Base-by-base conservation (phyloP, 1,284 basidiomycete species). In the Boletus smithii region DNA sequence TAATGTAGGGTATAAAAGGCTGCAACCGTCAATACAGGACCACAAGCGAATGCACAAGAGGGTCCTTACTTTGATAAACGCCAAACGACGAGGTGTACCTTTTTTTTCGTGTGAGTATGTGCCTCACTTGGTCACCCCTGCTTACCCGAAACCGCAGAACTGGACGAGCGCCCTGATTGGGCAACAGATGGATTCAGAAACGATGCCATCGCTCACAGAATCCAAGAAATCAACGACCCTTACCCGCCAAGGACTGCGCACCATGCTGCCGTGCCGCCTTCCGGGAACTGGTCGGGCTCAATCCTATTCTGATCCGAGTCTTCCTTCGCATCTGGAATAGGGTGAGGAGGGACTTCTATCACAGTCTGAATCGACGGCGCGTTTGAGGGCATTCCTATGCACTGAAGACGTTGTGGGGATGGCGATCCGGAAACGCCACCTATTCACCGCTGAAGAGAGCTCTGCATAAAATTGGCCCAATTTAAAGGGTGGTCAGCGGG, bases 1-100 rank as follows among this genome's bases (percentile, higher is more conserved):
- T 66, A 66, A 40, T 57, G 47, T 8, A 53, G 44, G n/a, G 58
- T 58, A 29, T 67, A 68, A 46, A 53, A 67, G 22, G 65, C 62
- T 64, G 36, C 3, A 23, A 0, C 32, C 2, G 22, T 57, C 31
- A 45, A 24, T 31, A 29, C 35, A 27, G 17, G 26, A n/a, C n/a
- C 17, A 38, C 26, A 17, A 24, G 3, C n/a, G 8, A 24, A 18
- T 29, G 18, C 18, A 6, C 0, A 14, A 5, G 14, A 30, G 16
- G 1, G 5, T 9, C 7, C 30, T 29, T 49, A 65, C 76, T 54
- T 56, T 64, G 60, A 50, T 65, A 67, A 23, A 64, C 57, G 2
- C 64, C 64, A 41, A 56, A 64, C 9, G 66, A 53, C 6, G 50
- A 0, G 4, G 42, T 45, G 29, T 67, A 68, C 13, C 66, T 66